A percentile compares a stretch with the other conserved stretches of the same genome.
phyloP scores from a whole-genome alignment of 1,284 basidiomycete genomes.

The Apiotrichum gamsii region DNA sequence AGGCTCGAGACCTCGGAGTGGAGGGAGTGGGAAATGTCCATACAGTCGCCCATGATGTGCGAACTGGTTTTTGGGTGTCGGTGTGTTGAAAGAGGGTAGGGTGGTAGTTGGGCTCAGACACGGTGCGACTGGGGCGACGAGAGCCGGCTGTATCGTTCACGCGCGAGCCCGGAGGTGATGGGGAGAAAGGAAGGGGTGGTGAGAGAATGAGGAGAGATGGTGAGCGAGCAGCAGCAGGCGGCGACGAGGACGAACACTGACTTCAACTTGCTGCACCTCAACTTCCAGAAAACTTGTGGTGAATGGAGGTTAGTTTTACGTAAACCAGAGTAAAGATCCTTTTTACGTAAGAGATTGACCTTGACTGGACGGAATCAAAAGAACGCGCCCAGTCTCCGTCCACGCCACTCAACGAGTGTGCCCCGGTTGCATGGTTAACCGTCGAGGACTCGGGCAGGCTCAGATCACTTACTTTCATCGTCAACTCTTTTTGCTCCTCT shows the following conservation, averaged over 20 bases:
- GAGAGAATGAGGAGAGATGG: constrained; percentile 2
- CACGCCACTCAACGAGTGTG: neutral
- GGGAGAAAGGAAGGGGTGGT: neutral
- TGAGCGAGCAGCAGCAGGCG: too few relatives aligned
- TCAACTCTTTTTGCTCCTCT: neutral
- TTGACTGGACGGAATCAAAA: neutral
- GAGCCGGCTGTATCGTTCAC: neutral
- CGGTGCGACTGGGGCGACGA: constrained; percentile 10
- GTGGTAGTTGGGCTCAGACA: constrained; percentile 8
- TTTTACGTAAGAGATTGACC: neutral
- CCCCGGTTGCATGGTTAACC: too few relatives aligned
- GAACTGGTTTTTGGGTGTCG: neutral
- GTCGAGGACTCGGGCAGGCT: too few relatives aligned
- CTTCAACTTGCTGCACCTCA: too few relatives aligned
- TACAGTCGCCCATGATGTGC: constrained; percentile 42
- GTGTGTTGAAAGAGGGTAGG: neutral
- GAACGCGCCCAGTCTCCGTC: too few relatives aligned
- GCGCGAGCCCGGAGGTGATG: constrained; percentile 7
- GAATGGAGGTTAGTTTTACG: too few relatives aligned
- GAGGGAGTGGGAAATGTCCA: constrained; percentile 91
- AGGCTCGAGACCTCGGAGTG: constrained; percentile 76
- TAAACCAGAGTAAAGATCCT: too few relatives aligned
- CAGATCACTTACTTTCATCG: too few relatives aligned
- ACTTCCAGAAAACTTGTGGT: too few relatives aligned
- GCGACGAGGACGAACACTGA: too few relatives aligned